These are phyloP conservation scores for Solanum aculeatissimum DNA, from an alignment of 305 asterid species.

Conservation along the genomic window DNA sequence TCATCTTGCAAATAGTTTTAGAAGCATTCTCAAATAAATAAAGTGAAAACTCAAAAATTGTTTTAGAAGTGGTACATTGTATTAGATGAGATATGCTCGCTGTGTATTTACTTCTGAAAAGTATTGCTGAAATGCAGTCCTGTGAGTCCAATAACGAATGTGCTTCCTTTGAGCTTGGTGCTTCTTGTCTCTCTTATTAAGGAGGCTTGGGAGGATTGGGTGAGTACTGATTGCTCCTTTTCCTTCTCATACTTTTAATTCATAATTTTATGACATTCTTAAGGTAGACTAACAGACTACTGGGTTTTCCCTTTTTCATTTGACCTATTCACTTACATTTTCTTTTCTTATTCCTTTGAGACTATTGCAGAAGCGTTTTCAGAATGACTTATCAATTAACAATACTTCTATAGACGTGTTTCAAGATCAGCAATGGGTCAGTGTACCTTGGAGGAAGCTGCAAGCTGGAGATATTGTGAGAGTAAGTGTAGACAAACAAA, in stretches of 20 bases:
- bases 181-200: slow-evolving; percentile 92
- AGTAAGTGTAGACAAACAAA: slow-evolving; percentile 37
- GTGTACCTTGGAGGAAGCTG: slow-evolving; percentile 93
- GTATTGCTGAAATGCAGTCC: slow-evolving; percentile 60
- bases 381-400: slow-evolving; percentile 91
- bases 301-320: background rate
- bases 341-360: slow-evolving; percentile 12
- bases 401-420: slow-evolving; percentile 65
- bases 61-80: background rate
- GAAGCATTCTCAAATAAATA: background rate
- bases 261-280: background rate
- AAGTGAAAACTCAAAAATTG: background rate
- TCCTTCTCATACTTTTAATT: slow-evolving; percentile 1
- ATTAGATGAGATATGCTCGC: background rate
- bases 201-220: slow-evolving; percentile 99
- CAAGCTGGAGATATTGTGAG: slow-evolving; percentile 96
- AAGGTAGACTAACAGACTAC: background rate
- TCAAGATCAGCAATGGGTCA: slow-evolving; percentile 76
- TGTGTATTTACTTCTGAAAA: slow-evolving; percentile 13
- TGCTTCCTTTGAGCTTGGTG: slow-evolving; percentile 93
- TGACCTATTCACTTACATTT: background rate
- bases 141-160: slow-evolving; percentile 97
- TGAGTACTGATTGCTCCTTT: slow-evolving; percentile 26
- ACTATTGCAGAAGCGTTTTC: slow-evolving; percentile 77
- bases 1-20: background rate